Base-by-base conservation (phyloP, 352 stramenopile species). In the Phytophthora sp. region DNA sequence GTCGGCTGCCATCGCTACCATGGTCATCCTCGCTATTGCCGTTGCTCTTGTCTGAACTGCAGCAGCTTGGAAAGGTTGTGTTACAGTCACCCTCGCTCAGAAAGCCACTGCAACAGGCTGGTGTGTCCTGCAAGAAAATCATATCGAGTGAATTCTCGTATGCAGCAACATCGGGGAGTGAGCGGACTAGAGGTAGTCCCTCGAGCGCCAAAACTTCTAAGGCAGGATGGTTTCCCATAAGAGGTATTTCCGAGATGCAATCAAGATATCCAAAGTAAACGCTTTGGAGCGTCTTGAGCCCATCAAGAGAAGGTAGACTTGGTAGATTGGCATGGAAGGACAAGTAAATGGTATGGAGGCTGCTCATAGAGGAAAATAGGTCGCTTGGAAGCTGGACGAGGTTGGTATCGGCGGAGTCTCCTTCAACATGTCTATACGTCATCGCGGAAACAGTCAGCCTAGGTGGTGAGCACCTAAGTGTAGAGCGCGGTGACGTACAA, bases 381-480 rank as follows among this genome's bases (percentile, higher is more conserved):
- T 64, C 65, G 18, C 31, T 64, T 3, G 64, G 64, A 12, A 77
- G 31, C 17, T 55, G 44, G 6, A 58, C 24, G 5, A 72, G 39
- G 24, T 74, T 64, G 6, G 17, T 37, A n/a, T 64, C 52, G 28
- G 31, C 32, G 15, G 55, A 34, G 4, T 61, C 39, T 9, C 69
- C 69, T 72, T 77, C 63, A 28, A 77, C 46, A 11, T 77, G 69
- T 8, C 69, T 77, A n/a, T n/a, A n/a, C n/a, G 45, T 24, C 23
- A 54, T 20, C 32, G 13, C 15, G 1, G 52, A 2, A 1, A 39
- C 12, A 8, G 28, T 45, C 7, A 41, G 24, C 27, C 2, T 8
- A 27, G 15, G 9, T 4, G 20, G 56, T 3, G 37, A 18, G 23
- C n/a, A 11, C 11, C n/a, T n/a, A 9, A 10, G 12, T 13, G n/a